Conservation (phyloP, 176 grass and related monocot species). For the Ensete glaucum region DNA sequence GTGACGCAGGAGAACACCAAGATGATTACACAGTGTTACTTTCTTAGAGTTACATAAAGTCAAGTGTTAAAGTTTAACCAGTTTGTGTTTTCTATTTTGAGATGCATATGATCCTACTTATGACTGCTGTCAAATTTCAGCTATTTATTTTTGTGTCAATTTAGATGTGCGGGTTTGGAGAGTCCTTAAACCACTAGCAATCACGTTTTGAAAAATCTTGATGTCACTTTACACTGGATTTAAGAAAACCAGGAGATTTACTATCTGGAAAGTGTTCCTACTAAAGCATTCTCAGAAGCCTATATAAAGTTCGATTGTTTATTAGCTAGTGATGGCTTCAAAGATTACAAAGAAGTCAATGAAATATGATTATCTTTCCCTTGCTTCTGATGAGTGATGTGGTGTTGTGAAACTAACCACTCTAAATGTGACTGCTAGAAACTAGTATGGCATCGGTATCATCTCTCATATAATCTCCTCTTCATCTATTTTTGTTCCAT, state of each 20-base stretch:
- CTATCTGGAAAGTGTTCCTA: not conserved
- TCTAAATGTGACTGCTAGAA: too few relatives aligned
- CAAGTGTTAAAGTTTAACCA: not conserved
- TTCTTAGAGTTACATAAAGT: too few relatives aligned
- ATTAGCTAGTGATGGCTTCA: not conserved
- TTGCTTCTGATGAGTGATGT: not conserved
- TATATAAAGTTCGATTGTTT: not conserved
- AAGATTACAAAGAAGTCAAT: not conserved
- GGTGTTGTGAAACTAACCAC: not conserved
- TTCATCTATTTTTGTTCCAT: too few relatives aligned
- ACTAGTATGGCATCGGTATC: too few relatives aligned
- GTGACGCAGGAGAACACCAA: not conserved
- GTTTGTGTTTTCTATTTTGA: not conserved
- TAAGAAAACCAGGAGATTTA: not conserved
- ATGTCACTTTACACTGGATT: not conserved
- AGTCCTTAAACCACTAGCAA: too few relatives aligned
- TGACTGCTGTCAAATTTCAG: too few relatives aligned
- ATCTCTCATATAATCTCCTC: too few relatives aligned
- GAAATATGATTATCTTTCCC: not conserved
- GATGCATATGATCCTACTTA: not conserved
- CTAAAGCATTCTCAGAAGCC: not conserved
- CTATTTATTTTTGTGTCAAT: not conserved
- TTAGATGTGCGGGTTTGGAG: not conserved
- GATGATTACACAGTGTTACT: too few relatives aligned
- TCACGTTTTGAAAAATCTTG: too few relatives aligned